Conservation (phyloP, 345 rosid genomes). For the Adansonia digitata region DNA sequence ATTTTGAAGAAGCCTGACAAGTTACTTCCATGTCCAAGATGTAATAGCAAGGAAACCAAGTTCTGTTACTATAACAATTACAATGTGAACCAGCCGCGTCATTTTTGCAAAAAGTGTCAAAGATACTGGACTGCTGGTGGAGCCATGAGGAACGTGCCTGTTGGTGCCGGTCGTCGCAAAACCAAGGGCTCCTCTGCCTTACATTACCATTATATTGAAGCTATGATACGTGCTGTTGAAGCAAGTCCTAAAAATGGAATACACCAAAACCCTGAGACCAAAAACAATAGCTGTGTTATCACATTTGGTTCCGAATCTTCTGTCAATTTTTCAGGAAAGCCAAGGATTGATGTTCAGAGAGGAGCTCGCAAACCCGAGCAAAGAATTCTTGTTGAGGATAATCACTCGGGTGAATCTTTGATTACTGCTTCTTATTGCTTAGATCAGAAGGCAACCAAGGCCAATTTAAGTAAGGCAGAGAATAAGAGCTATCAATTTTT, state of each 20-base stretch:
- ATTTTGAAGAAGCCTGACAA: constrained; percentile 4
- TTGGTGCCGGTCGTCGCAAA: constrained; percentile 87
- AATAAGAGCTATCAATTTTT: neutral
- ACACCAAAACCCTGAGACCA: constrained; percentile 22
- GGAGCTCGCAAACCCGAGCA: too few species aligned
- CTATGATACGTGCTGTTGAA: constrained; percentile 28
- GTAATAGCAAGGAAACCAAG: constrained; percentile 76
- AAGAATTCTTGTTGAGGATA: too few species aligned
- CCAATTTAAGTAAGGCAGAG: too few species aligned
- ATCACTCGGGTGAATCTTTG: constrained; percentile 29
- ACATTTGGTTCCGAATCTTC: constrained; percentile 57
- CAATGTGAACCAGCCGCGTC: constrained; percentile 84
- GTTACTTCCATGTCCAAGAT: constrained; percentile 64
- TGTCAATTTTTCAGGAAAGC: constrained; percentile 26
- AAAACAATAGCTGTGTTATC: constrained; percentile 32
- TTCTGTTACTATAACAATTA: constrained; percentile 91
- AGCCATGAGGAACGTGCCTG: constrained; percentile 73
- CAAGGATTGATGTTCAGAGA: too few species aligned
- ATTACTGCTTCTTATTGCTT: constrained; percentile 18
- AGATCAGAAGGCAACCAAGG: too few species aligned
- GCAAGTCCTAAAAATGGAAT: constrained; percentile 27
- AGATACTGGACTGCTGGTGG: constrained; percentile 97
- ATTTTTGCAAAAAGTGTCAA: constrained; percentile 85
- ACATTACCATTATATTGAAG: constrained; percentile 40
- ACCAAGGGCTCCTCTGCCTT: constrained; percentile 38